Base-by-base conservation (phyloP, 192 early-diverging fungal genomes). In the Umbelopsis isabellina region DNA sequence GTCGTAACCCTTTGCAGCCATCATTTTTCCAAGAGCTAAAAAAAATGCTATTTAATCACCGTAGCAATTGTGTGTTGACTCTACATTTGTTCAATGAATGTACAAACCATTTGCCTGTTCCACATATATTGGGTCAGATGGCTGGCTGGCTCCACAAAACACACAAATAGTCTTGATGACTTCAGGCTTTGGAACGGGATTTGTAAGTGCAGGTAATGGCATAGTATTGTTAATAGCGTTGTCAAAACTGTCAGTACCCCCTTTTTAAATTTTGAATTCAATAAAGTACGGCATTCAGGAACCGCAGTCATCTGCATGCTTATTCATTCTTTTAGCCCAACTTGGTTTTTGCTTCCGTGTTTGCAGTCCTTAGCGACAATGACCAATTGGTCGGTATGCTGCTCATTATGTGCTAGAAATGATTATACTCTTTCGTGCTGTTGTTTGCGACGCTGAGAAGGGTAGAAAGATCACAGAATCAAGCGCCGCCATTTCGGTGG, bases 1-100 rank as follows among this genome's bases (percentile, higher is more conserved):
- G 7, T 85, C 84, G 49, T 87, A 88, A 41, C 86, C 82, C 11
- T 83, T 74, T 37, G 77, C 78, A 22, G 79, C 84, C 67, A 92
- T 71, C n/a, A 77, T 71, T 15, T 78, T 71, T 18, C 90, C 90
- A 10, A 92, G 83, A 4, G 68, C 82, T 84, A 72, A 41, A 9
- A 41, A 1, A 5, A 1, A 4, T 41, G 5, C 10, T 10, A 10
- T 6, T 41, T 1, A 41, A 5, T 41, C 5, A 41, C 37, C 6
- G 37, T 41, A 41, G 37, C 37, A 41, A 4, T 10, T 41, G 37
- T 41, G 6, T 41, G 37, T 41, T 6, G 37, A 9, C 37, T 10
- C 37, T 41, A 0, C 37, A 41, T 41, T 41, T 30, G 13, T 22
- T 12, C 16, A 15, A 41, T 45, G 37, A 25, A 44, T 15, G 20